These are phyloP conservation scores for Fusarium ramigenum DNA, from an alignment of 2,329 filamentous ascomycete species.

Conservation along the genomic window DNA sequence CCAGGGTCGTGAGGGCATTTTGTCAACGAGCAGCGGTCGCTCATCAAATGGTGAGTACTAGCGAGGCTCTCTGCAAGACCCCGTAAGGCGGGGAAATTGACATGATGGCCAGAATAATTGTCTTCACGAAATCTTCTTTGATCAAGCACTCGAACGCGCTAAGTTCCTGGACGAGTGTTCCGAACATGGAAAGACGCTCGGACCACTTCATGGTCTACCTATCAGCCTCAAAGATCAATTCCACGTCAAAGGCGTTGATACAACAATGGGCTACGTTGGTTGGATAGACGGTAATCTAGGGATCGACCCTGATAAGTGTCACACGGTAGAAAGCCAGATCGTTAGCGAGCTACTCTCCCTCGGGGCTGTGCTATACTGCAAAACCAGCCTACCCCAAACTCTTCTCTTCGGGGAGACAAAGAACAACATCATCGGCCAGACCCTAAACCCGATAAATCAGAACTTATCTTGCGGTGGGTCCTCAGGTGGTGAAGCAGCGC, in stretches of 20 bases:
- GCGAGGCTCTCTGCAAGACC: no score
- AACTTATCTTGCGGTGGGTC: constrained; percentile 48
- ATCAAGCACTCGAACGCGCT: constrained; percentile 26
- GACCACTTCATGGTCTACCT: constrained; percentile 37
- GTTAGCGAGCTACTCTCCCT: constrained; percentile 29
- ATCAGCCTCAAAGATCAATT: constrained; percentile 65
- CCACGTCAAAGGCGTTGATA: constrained; percentile 64
- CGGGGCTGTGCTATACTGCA: constrained; percentile 40
- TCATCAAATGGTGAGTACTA: no score
- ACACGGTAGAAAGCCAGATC: constrained; percentile 30
- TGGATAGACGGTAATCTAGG: constrained; percentile 39
- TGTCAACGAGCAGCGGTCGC: constrained; percentile 60
- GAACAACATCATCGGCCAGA: constrained; percentile 49
- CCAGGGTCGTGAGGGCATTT: constrained; percentile 61
- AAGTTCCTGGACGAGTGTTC: constrained; percentile 21
- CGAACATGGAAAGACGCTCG: constrained; percentile 7
- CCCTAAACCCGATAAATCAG: constrained; percentile 47
- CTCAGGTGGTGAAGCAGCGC: constrained; percentile 49
- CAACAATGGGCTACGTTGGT: constrained; percentile 51
- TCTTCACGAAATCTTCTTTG: constrained; percentile 32
- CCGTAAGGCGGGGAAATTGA: no score
- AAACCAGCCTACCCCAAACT: constrained; percentile 39
- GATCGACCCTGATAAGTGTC: not conserved
- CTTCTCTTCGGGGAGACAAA: constrained; percentile 43
- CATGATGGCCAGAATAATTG: constrained; percentile 35